Percentiles rank a stretch among this genome's conserved stretches.
These are phyloP conservation scores for Xylaria digitata DNA, from an alignment of 2,329 filamentous ascomycete genomes.

Conservation along the genomic window DNA sequence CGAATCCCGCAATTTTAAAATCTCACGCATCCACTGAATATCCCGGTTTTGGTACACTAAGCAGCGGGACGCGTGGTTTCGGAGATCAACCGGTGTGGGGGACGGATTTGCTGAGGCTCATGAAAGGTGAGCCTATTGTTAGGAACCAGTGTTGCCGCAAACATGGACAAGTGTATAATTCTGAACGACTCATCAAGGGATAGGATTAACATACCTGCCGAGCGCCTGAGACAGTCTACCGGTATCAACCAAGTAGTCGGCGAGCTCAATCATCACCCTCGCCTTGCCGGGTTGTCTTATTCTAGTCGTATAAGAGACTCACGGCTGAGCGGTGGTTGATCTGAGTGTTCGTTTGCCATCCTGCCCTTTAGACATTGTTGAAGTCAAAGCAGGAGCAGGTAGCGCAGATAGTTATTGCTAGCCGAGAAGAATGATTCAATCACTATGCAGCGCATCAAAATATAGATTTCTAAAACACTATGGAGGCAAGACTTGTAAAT, in stretches of 20 bases:
- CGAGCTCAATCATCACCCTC: background rate
- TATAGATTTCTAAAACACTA: background rate
- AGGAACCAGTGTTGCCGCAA: background rate
- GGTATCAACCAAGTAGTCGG: background rate
- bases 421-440: background rate
- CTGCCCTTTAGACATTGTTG: background rate
- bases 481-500: background rate
- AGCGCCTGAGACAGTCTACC: no score
- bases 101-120: no score
- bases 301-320: background rate
- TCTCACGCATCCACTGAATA: no score
- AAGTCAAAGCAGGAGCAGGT: background rate
- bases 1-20: background rate
- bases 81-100: background rate
- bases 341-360: background rate
- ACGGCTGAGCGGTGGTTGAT: background rate
- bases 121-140: background rate
- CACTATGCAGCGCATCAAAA: no score
- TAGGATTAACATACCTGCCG: background rate
- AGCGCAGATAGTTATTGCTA: background rate
- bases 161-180: background rate
- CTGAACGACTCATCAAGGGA: background rate
- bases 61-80: background rate
- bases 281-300: background rate
- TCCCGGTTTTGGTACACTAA: no score